Evolutionary conservation across 164 flowering plant species (phyloP), one percentile per base, ranked within the genome.

Genomic region (Nymphaea colorata): DNA sequence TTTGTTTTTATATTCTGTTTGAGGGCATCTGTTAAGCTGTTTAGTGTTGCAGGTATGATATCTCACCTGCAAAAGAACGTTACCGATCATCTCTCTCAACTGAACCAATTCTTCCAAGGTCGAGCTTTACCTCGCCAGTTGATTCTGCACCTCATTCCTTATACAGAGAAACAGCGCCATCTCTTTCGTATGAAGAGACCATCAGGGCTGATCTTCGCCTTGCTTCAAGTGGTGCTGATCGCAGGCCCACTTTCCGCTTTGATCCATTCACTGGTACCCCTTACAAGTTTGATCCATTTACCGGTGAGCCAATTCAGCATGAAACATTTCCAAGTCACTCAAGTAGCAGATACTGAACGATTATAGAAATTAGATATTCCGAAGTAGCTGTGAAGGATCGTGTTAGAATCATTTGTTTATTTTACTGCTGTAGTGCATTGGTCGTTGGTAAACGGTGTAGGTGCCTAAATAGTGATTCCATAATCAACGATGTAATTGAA

Each of bases 201-300:
- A 36, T 18, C 18, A 43, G 44, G 10, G 44, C 59, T 3, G 64
- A 68, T 15, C 60, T 64, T 62, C 66, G 5, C 65, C 43, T 65
- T 25, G 47, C 65, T 53, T 47, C 36, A 67, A 18, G 66, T 6
- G 5, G 15, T 15, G 5, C 57, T 3, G 57, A 51, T 10, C 57
- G 10, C 12, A 51, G 14, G 57, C 57, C 57, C 57, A 51, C 57
- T 8, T 51, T 51, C 14, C 57, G 60, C 41, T 70, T 65, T 65
- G 72, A 70, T 60, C 72, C 72, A 6, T 70, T 65, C 57, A 70
- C 72, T 10, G 72, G 72, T 3, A 41, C 51, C 14, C 72, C 72
- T 59, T 70, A 70, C 64, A 70, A 65, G 62, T 70, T 70, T 64
- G 72, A 70, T 25, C 72, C 72, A 45, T 70, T 70, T 55, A 70